These are phyloP conservation scores for Kwoniella heveanensis DNA, from an alignment of 768 basidiomycete genomes.

Conservation along the genomic window DNA sequence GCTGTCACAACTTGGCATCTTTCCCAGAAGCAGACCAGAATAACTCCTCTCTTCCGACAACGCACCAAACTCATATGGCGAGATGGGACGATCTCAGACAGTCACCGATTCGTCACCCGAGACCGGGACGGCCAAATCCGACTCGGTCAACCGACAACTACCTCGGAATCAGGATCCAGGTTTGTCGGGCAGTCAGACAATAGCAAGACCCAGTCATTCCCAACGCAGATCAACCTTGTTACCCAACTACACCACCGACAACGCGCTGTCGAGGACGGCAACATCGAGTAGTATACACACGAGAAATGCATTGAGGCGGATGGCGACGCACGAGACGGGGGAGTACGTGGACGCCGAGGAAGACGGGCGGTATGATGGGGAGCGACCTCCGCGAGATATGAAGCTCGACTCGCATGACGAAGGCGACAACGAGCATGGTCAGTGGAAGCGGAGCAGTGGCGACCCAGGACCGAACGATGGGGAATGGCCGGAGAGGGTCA, in stretches of 20 bases:
- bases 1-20: too few relatives aligned
- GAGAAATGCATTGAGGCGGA: slow-evolving; percentile 40
- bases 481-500: neutral
- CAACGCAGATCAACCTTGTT: neutral
- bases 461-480: neutral
- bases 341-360: slow-evolving; percentile 10
- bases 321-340: slow-evolving; percentile 51
- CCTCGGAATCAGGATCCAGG: neutral
- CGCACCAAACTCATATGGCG: neutral
- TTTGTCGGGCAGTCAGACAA: neutral
- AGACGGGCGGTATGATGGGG: slow-evolving; percentile 3
- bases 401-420: slow-evolving; percentile 35
- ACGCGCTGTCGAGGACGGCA: slow-evolving; percentile 4
- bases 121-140: neutral
- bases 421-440: slow-evolving; percentile 29
- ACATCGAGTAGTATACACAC: slow-evolving; percentile 32
- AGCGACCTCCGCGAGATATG: slow-evolving; percentile 6
- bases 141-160: neutral
- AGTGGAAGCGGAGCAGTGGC: neutral
- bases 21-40: too few relatives aligned
- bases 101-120: neutral
- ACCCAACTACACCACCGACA: neutral
- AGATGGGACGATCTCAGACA: neutral
- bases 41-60: too few relatives aligned
- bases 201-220: neutral